Conservation (phyloP, 2,329 filamentous ascomycete species). For the Aspergillus costaricaensis region DNA sequence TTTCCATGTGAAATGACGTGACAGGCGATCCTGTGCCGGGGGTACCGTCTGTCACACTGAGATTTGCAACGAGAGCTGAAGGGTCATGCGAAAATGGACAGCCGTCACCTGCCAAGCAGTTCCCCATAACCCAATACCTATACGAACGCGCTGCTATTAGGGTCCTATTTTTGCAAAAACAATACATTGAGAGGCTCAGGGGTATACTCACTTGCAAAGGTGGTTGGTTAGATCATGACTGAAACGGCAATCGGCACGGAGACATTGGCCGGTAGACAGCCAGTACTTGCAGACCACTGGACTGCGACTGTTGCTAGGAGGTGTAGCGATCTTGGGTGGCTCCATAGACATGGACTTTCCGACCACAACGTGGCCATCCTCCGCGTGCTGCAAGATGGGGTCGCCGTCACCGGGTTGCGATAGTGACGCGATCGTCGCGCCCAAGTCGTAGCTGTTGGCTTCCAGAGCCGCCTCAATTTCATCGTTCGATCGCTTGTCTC, state of each 20-base stretch:
- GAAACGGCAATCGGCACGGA: constrained; percentile 93
- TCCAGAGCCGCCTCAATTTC: constrained; percentile 92
- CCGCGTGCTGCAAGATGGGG: constrained; percentile 52
- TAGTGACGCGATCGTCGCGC: constrained; percentile 83
- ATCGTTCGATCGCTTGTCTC: constrained; percentile 84
- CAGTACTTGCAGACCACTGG: constrained; percentile 97
- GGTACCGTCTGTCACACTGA: constrained; percentile 65
- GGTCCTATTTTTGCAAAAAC: neutral
- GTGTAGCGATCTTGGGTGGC: constrained; percentile 71
- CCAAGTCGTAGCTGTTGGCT: constrained; percentile 87
- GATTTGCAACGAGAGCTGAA: constrained; percentile 76
- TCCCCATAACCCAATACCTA: constrained; percentile 95
- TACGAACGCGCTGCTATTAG: neutral
- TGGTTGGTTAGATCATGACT: constrained; percentile 95
- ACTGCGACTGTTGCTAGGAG: constrained; percentile 73
- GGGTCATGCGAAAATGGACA: constrained; percentile 98
- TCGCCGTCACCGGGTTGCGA: constrained; percentile 71
- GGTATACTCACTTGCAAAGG: constrained; percentile 84
- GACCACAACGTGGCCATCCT: constrained; percentile 70
- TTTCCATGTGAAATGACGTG: constrained; percentile 73
- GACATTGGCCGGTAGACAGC: constrained; percentile 90
- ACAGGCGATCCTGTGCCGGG: constrained; percentile 54
- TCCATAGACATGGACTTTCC: constrained; percentile 86
- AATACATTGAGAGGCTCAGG: neutral
- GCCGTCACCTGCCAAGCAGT: constrained; percentile 87